Evolutionary conservation across 2,329 filamentous ascomycete genomes (phyloP).

Genomic region (Hirsutella thompsonii): DNA sequence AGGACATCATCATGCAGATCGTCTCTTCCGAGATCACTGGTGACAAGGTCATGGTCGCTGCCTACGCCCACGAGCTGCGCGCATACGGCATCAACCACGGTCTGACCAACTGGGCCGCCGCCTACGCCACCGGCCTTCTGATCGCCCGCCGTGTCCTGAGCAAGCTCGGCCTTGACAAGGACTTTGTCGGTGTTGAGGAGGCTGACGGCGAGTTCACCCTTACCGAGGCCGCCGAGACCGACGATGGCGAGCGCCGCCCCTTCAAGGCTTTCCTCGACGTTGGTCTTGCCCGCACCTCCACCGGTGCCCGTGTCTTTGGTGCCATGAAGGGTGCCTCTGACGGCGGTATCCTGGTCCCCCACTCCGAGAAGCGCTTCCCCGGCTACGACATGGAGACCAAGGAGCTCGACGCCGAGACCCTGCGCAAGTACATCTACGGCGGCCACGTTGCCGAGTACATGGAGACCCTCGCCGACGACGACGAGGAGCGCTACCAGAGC

Average conservation of each 20-base stretch:
- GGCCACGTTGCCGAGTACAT: constrained; percentile 99
- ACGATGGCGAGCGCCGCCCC: constrained; percentile 86
- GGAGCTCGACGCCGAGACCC: constrained; percentile 93
- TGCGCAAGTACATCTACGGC: constrained; percentile 98
- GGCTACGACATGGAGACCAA: constrained; percentile 94
- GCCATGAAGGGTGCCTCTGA: constrained; percentile 99
- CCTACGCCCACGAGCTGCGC: constrained; percentile 96
- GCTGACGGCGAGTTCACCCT: constrained; percentile 89
- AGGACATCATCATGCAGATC: constrained; percentile 98
- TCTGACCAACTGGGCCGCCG: constrained; percentile 98
- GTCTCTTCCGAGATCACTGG: constrained; percentile 91
- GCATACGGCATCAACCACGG: constrained; percentile 97
- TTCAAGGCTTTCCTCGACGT: constrained; percentile 99
- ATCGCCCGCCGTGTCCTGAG: constrained; percentile 91
- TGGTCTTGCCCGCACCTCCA: constrained; percentile 92
- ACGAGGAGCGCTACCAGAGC: constrained; percentile 98
- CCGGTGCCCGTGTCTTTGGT: constrained; percentile 96
- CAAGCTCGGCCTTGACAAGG: constrained; percentile 92
- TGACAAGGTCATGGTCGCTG: constrained; percentile 89
- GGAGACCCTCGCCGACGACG: constrained; percentile 98
- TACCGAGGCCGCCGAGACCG: constrained; percentile 85
- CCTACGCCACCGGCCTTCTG: constrained; percentile 92
- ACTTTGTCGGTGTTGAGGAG: constrained; percentile 94
- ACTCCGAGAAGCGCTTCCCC: constrained; percentile 99
- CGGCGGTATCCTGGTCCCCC: constrained; percentile 90